Percentiles rank a stretch among this genome's conserved stretches.
phyloP scores from a whole-genome alignment of 805 yeast genomes.

The Pichia deserticola region DNA sequence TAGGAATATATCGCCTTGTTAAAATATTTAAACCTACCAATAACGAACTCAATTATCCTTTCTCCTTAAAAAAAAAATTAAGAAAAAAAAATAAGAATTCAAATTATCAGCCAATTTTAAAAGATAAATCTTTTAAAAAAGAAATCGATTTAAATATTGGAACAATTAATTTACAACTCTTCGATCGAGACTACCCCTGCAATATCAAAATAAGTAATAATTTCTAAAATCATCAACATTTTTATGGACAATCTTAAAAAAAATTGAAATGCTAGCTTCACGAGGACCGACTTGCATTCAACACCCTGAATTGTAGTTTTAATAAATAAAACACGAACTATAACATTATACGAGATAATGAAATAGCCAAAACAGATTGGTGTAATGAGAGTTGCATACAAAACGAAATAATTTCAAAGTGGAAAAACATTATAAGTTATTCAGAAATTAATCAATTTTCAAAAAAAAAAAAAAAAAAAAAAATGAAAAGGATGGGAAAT shows the following conservation, averaged over 20 bases:
- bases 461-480: background rate
- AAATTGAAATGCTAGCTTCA: slow-evolving; percentile 27
- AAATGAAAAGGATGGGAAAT: background rate
- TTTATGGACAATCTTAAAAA: slow-evolving; percentile 11
- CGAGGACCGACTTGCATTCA: slow-evolving; percentile 31
- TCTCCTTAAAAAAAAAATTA: background rate
- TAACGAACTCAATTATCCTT: slow-evolving; percentile 54
- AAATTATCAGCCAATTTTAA: slow-evolving; percentile 10
- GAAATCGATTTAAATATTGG: slow-evolving; percentile 3
- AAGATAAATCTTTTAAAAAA: background rate
- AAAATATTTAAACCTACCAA: slow-evolving; percentile 32
- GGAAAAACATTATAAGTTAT: too few relatives aligned
- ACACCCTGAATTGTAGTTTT: slow-evolving; percentile 20
- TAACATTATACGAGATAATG: slow-evolving; percentile 6
- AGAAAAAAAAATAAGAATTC: slow-evolving; percentile 10
- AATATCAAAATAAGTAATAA: slow-evolving; percentile 33
- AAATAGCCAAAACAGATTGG: slow-evolving; percentile 17
- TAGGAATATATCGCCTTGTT: slow-evolving; percentile 97
- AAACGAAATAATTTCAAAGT: background rate
- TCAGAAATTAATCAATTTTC: too few relatives aligned
- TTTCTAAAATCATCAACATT: slow-evolving; percentile 25
- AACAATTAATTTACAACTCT: slow-evolving; percentile 71
- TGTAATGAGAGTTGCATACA: slow-evolving; percentile 33
- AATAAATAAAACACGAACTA: slow-evolving; percentile 9
- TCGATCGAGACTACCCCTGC: slow-evolving; percentile 97